Evolutionary conservation across 2,329 filamentous ascomycete species (phyloP).

Genomic region (Fusarium oligoseptatum): DNA sequence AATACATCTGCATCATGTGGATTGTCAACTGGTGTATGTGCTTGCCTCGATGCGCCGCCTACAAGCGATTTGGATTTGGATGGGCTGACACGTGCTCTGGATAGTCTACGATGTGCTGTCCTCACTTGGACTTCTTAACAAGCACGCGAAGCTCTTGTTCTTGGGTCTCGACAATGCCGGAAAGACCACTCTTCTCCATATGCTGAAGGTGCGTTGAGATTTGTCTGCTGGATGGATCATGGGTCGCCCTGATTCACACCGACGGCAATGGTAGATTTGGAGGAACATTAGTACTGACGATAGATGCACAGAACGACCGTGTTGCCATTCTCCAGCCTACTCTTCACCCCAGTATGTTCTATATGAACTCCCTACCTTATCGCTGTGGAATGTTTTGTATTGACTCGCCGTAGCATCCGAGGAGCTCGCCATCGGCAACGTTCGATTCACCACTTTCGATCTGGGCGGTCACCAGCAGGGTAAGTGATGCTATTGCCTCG

Average conservation of each 20-base stretch:
- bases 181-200: conserved; percentile 94
- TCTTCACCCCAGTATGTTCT: conserved; percentile 84
- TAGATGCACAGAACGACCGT: conserved; percentile 79
- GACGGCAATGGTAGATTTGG: conserved; percentile 4
- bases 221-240: conserved; percentile 5
- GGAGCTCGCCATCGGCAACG: conserved; percentile 92
- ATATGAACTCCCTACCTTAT: not conserved
- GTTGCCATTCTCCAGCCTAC: conserved; percentile 92
- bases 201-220: conserved; percentile 82
- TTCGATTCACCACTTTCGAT: conserved; percentile 95
- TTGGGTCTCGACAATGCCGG: conserved; percentile 94
- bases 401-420: conserved; percentile 75
- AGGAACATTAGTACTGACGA: conserved; percentile 41
- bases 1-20: conserved; percentile 76
- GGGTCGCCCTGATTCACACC: conserved; percentile 4
- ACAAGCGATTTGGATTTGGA: conserved; percentile 23
- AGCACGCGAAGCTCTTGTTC: conserved; percentile 95
- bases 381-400: conserved; percentile 7
- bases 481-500: conserved; percentile 52
- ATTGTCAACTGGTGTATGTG: conserved; percentile 94
- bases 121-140: conserved; percentile 89
- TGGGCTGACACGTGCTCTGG: conserved; percentile 52
- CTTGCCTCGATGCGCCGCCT: conserved; percentile 20
- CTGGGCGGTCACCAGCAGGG: conserved; percentile 94
- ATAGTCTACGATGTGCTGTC: conserved; percentile 89